A percentile compares a stretch with the other conserved stretches of the same genome.
phyloP scores from a whole-genome alignment of 129 eudicot genomes.

The Scalesia atractyloides region DNA sequence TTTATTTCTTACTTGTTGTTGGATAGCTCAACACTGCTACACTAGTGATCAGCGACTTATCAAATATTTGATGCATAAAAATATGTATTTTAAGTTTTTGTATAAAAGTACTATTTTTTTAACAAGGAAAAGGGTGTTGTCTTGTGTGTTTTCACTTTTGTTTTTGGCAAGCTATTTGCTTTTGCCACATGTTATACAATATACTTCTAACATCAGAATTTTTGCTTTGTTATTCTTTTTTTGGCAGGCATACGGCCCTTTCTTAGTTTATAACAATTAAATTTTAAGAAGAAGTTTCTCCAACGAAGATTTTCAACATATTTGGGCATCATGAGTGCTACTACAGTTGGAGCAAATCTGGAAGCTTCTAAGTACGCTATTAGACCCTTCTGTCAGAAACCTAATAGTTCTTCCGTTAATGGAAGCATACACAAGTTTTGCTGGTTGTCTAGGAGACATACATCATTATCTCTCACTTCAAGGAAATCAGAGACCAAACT shows the following conservation, averaged over 20 bases:
- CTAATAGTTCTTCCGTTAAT: background rate
- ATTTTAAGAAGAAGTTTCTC: slow-evolving; percentile 9
- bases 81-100: background rate
- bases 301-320: slow-evolving; percentile 1
- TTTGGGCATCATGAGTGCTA: slow-evolving; percentile 36
- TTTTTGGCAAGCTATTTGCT: background rate
- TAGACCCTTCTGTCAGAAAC: slow-evolving; percentile 21
- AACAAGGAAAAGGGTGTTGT: background rate
- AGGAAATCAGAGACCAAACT: slow-evolving; percentile 24
- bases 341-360: slow-evolving; percentile 41
- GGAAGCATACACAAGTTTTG: slow-evolving; percentile 24
- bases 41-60: background rate
- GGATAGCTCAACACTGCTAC: background rate
- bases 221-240: background rate
- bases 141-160: too few species aligned
- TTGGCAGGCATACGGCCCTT: slow-evolving; percentile 21
- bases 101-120: too few species aligned
- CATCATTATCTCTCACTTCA: slow-evolving; percentile 28
- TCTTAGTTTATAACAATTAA: background rate
- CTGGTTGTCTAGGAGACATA: slow-evolving; percentile 28
- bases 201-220: background rate
- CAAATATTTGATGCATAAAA: background rate
- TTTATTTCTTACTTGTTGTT: background rate
- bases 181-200: background rate
- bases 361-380: slow-evolving; percentile 39